These are phyloP conservation scores for Alternaria sp. DNA, from an alignment of 2,329 filamentous ascomycete genomes.

Conservation along the genomic window DNA sequence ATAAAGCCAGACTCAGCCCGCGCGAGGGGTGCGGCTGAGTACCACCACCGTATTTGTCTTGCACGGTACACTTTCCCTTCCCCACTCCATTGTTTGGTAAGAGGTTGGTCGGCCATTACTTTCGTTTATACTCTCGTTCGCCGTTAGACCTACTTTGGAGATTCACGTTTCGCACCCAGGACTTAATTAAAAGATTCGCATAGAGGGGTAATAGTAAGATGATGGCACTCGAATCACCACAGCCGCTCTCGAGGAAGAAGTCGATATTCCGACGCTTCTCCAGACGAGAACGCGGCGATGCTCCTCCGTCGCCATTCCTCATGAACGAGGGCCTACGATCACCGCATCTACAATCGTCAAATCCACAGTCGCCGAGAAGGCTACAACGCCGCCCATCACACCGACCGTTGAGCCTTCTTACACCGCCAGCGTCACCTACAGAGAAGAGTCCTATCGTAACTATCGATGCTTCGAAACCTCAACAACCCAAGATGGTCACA, in stretches of 20 bases:
- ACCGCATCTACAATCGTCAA: neutral
- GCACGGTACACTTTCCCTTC: neutral
- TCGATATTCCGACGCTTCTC: constrained; percentile 31
- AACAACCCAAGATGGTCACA: constrained; percentile 4
- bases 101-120: neutral
- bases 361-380: constrained; percentile 1
- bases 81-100: constrained; percentile 1
- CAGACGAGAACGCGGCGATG: constrained; percentile 12
- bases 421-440: constrained; percentile 16
- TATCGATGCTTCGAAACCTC: constrained; percentile 2
- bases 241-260: constrained; percentile 18
- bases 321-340: constrained; percentile 3
- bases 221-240: constrained; percentile 20
- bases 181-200: neutral
- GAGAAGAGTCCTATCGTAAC: constrained; percentile 5
- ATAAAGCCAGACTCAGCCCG: constrained; percentile 18
- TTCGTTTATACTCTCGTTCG: neutral
- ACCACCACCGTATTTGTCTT: constrained; percentile 2
- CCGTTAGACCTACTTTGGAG: neutral
- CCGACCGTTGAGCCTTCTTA: constrained; percentile 4
- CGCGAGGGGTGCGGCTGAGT: constrained; percentile 15
- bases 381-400: constrained; percentile 12
- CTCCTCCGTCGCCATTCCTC: constrained; percentile 7
- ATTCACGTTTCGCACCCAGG: neutral
- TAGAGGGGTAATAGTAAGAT: constrained; percentile 11